Evolutionary conservation across 108 stramenopile genomes (phyloP).

Genomic region (Mediolabrus comicus): DNA sequence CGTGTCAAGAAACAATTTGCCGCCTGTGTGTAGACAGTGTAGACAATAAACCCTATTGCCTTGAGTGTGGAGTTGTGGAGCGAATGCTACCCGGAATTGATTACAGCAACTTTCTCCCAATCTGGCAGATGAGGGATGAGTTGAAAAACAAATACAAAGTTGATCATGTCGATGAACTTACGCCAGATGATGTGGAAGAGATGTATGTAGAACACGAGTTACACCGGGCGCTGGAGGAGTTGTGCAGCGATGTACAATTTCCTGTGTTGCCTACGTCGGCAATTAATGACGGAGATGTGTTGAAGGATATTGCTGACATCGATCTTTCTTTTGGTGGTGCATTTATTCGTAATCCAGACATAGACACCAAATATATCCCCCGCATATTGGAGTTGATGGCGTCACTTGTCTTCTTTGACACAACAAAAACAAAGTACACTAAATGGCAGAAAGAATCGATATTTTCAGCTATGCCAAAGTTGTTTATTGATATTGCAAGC

Average conservation of each 20-base stretch:
- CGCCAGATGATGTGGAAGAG: conserved; percentile 3
- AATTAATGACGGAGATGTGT: conserved; percentile 1
- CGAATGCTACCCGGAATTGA: background rate
- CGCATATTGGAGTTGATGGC: conserved; percentile 10
- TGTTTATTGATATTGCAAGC: conserved; percentile 25
- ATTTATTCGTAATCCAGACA: conserved; percentile 2
- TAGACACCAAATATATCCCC: conserved; percentile 9
- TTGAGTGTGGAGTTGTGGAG: conserved; percentile 1
- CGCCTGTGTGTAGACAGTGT: background rate
- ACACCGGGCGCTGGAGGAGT: conserved; percentile 4
- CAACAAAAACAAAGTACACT: conserved; percentile 4
- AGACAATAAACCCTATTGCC: background rate
- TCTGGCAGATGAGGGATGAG: background rate
- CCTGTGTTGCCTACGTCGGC: conserved; percentile 3
- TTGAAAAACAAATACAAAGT: conserved; percentile 8
- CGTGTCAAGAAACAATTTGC: background rate
- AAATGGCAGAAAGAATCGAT: conserved; percentile 8
- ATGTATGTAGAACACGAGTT: background rate
- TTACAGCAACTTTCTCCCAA: background rate
- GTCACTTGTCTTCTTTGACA: conserved; percentile 5
- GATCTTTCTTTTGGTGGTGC: background rate
- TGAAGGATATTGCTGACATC: conserved; percentile 7
- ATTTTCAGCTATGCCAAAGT: conserved; percentile 14
- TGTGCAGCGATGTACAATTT: background rate
- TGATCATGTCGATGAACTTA: conserved; percentile 1